These are phyloP conservation scores for Ascochyta viciae-villosae DNA, from an alignment of 2,329 filamentous ascomycete genomes.

Conservation along the genomic window DNA sequence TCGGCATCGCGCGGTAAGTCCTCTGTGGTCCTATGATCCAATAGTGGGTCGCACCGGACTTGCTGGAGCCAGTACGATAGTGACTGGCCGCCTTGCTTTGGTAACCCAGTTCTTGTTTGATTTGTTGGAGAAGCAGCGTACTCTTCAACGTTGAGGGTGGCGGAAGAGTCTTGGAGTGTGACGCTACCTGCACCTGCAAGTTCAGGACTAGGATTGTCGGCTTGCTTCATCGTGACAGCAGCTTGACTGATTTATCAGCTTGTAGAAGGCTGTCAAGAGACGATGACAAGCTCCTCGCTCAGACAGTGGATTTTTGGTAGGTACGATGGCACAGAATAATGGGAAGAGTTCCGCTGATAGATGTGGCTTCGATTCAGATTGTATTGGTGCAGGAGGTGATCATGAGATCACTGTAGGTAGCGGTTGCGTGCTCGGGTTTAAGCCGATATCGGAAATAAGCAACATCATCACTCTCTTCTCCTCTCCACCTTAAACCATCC, in stretches of 20 bases:
- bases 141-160: conserved; percentile 27
- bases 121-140: conserved; percentile 20
- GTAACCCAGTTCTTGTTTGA: conserved; percentile 26
- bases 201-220: background rate
- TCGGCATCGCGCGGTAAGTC: conserved; percentile 38
- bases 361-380: background rate
- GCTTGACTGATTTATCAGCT: too few species aligned
- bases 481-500: background rate
- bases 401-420: background rate
- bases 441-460: background rate
- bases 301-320: background rate
- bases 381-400: background rate
- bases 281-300: background rate
- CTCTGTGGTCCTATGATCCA: conserved; percentile 40
- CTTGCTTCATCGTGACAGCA: conserved; percentile 18
- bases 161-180: conserved; percentile 15
- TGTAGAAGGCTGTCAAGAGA: background rate
- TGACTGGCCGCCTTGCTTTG: conserved; percentile 35
- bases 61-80: conserved; percentile 39
- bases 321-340: background rate
- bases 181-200: conserved; percentile 18
- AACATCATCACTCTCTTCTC: background rate
- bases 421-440: conserved; percentile 12
- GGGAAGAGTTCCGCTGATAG: background rate
- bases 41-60: conserved; percentile 34